Percentiles rank a stretch among this genome's conserved stretches.
Evolutionary conservation across 2,329 filamentous ascomycete genomes (phyloP).

Genomic region (Claviceps pazoutovae): DNA sequence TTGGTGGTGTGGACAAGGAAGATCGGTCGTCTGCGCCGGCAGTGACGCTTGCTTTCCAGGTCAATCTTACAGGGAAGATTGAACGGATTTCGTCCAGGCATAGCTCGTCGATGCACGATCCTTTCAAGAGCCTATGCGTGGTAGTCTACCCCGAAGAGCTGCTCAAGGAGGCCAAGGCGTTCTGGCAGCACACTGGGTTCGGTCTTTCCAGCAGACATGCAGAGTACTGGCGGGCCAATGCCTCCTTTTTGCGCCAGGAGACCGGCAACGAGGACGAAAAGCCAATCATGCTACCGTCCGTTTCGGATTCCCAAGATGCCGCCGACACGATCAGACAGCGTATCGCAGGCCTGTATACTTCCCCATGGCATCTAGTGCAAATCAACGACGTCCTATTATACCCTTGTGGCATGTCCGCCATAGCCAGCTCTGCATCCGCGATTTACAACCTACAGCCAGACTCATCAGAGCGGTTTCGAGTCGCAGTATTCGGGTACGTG

Average conservation of each 20-base stretch:
- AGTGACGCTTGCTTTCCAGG: background rate
- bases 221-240: slow-evolving; percentile 12
- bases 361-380: slow-evolving; percentile 4
- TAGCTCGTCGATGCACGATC: background rate
- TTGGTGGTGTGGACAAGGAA: slow-evolving; percentile 3
- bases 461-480: slow-evolving; percentile 3
- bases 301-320: slow-evolving; percentile 6
- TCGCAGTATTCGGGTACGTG: slow-evolving; percentile 17
- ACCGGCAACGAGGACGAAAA: background rate
- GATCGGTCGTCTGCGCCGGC: background rate
- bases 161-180: slow-evolving; percentile 12
- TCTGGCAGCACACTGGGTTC: slow-evolving; percentile 18
- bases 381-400: slow-evolving; percentile 33
- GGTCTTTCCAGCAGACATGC: slow-evolving; percentile 17
- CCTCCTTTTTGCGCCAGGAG: slow-evolving; percentile 7
- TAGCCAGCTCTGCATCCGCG: slow-evolving; percentile 16
- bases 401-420: slow-evolving; percentile 37
- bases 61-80: background rate
- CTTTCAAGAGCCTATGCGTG: slow-evolving; percentile 7
- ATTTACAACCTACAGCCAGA: slow-evolving; percentile 2
- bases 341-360: slow-evolving; percentile 11
- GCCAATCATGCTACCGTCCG: background rate
- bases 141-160: slow-evolving; percentile 8
- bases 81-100: background rate
- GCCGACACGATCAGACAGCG: slow-evolving; percentile 6